phyloP scores from a whole-genome alignment of 257 asterid species.

The Solanum paucissectum region DNA sequence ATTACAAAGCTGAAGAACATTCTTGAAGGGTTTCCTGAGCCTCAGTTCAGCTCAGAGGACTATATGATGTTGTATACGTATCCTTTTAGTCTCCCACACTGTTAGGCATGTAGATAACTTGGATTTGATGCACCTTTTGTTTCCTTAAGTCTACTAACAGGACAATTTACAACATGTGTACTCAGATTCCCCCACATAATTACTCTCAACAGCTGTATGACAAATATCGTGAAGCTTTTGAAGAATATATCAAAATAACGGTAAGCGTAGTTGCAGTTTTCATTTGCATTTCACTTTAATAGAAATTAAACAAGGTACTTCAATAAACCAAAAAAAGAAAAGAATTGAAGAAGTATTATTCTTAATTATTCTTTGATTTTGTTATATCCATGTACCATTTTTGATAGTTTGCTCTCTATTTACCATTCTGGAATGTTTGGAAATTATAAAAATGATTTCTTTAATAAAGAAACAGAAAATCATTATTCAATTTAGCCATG shows the following conservation, averaged over 20 bases:
- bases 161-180: constrained; percentile 93
- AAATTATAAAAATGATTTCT: too few species aligned
- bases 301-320: neutral
- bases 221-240: constrained; percentile 70
- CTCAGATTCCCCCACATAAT: constrained; percentile 93
- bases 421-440: neutral
- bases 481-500: neutral
- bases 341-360: neutral
- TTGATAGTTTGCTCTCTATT: neutral
- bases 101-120: neutral
- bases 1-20: constrained; percentile 74
- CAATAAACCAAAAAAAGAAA: neutral
- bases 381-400: neutral
- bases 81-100: constrained; percentile 4
- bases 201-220: constrained; percentile 91
- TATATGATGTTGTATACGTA: constrained; percentile 95
- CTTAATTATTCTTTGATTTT: neutral
- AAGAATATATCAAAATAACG: constrained; percentile 59
- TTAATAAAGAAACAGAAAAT: neutral
- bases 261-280: constrained; percentile 26
- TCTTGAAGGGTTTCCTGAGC: constrained; percentile 79
- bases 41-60: constrained; percentile 89
- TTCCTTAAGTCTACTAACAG: constrained; percentile 31
- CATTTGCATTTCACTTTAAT: neutral
- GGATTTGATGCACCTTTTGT: constrained; percentile 3